Percentiles rank a stretch among this genome's conserved stretches.
Evolutionary conservation across 2,329 filamentous ascomycete species (phyloP).

Genomic region (Onygenales sp.): DNA sequence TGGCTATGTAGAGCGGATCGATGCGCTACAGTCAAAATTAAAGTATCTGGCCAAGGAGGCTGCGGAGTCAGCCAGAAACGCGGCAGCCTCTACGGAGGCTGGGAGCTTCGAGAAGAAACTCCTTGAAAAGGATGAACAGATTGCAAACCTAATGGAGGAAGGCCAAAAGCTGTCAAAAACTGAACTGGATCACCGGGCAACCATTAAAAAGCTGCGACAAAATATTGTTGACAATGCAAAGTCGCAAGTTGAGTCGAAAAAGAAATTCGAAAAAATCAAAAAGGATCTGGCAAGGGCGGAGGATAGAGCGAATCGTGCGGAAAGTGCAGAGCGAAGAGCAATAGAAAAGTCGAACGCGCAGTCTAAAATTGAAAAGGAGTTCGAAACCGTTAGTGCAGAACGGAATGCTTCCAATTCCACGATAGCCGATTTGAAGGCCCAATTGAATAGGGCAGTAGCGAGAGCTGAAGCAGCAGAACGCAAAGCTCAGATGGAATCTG

Average conservation of each 20-base stretch:
- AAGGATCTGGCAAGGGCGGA: constrained; percentile 40
- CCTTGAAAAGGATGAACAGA: constrained; percentile 82
- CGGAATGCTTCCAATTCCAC: constrained; percentile 53
- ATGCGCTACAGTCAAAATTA: constrained; percentile 83
- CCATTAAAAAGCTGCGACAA: constrained; percentile 67
- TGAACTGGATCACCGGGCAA: constrained; percentile 73
- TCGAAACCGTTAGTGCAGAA: constrained; percentile 55
- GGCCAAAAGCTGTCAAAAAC: constrained; percentile 78
- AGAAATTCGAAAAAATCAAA: constrained; percentile 52
- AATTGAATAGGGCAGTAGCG: constrained; percentile 58
- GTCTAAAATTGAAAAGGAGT: constrained; percentile 45
- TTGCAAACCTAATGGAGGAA: constrained; percentile 83
- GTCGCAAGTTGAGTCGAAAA: constrained; percentile 37
- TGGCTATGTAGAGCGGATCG: constrained; percentile 76
- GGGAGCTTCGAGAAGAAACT: constrained; percentile 68
- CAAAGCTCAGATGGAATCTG: constrained; percentile 56
- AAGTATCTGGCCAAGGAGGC: constrained; percentile 78
- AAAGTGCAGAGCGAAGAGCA: constrained; percentile 49
- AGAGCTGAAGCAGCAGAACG: constrained; percentile 58
- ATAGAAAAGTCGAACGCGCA: constrained; percentile 46
- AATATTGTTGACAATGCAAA: constrained; percentile 45
- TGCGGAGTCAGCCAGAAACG: constrained; percentile 62
- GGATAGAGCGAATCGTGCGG: constrained; percentile 51
- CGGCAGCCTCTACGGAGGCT: constrained; percentile 50
- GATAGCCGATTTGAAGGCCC: constrained; percentile 58